Conservation (phyloP, 2,329 filamentous ascomycete genomes). For the Akanthomyces dipterigenus region DNA sequence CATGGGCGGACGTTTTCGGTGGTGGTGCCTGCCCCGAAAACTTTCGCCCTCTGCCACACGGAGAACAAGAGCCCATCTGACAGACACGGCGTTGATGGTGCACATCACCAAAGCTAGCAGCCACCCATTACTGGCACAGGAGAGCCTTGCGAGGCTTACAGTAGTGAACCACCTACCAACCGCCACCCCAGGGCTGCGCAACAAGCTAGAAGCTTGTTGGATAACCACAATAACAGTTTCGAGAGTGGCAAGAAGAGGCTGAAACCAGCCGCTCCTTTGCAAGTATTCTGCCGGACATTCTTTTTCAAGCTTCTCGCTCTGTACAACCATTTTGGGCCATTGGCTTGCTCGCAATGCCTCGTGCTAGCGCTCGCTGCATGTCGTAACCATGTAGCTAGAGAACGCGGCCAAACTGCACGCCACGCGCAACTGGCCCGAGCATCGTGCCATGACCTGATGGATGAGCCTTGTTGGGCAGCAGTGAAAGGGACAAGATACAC, state of each 20-base stretch:
- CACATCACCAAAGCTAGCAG: neutral
- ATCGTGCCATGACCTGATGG: too few species aligned
- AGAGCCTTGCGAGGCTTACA: neutral
- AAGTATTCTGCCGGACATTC: neutral
- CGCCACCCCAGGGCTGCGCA: neutral
- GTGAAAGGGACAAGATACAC: too few species aligned
- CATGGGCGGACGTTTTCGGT: neutral
- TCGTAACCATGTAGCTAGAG: too few species aligned
- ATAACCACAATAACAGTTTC: neutral
- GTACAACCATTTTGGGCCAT: neutral
- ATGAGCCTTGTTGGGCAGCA: too few species aligned
- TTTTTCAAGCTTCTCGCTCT: neutral
- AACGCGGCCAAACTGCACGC: too few species aligned
- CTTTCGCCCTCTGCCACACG: neutral
- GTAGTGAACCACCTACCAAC: neutral
- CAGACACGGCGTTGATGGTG: neutral
- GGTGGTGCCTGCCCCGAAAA: neutral
- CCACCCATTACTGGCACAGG: neutral
- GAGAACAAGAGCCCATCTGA: neutral
- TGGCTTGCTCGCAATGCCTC: neutral
- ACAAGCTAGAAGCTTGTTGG: neutral
- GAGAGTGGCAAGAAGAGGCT: neutral
- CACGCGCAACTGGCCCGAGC: too few species aligned
- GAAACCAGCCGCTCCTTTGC: neutral
- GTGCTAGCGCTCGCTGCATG: too few species aligned